phyloP scores from a whole-genome alignment of 2,329 filamentous ascomycete genomes.

The Escovopsis weberi region DNA sequence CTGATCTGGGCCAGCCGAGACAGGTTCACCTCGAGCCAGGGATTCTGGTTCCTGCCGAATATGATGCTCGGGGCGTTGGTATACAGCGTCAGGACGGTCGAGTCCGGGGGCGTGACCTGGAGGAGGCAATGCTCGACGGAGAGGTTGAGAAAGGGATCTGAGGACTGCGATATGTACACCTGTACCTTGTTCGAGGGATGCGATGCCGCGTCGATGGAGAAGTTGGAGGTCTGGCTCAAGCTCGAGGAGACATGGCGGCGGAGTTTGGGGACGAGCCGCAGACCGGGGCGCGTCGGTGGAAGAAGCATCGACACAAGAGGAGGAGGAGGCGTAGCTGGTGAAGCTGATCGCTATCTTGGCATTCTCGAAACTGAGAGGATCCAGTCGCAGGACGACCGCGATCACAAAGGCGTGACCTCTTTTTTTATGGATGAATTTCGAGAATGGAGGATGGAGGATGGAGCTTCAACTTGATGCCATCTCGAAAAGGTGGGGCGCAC shows the following conservation, averaged over 20 bases:
- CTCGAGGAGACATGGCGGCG: not conserved
- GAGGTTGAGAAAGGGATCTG: conserved; percentile 76
- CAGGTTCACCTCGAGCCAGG: conserved; percentile 84
- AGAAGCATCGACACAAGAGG: not conserved
- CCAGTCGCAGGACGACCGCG: too few relatives aligned
- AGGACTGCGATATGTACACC: conserved; percentile 55
- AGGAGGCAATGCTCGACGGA: conserved; percentile 87
- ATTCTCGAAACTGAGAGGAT: too few relatives aligned
- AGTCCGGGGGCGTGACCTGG: conserved; percentile 54
- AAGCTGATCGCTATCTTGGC: too few relatives aligned
- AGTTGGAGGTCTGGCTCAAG: conserved; percentile 1
- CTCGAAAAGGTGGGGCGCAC: too few relatives aligned
- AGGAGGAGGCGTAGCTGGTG: too few relatives aligned
- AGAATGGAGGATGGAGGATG: too few relatives aligned
- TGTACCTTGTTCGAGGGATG: conserved; percentile 39
- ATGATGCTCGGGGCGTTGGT: conserved; percentile 77
- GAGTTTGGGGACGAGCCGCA: too few relatives aligned
- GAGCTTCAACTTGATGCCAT: too few relatives aligned
- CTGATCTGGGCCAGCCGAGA: conserved; percentile 31
- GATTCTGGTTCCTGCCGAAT: conserved; percentile 93
- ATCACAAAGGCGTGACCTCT: too few relatives aligned
- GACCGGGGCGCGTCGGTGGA: not conserved
- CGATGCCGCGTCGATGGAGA: conserved; percentile 25
- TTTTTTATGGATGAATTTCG: too few relatives aligned
- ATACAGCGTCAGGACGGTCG: conserved; percentile 75